Evolutionary conservation across 164 flowering plant genomes (phyloP).

Genomic region (Magnolia kwangsiensis): DNA sequence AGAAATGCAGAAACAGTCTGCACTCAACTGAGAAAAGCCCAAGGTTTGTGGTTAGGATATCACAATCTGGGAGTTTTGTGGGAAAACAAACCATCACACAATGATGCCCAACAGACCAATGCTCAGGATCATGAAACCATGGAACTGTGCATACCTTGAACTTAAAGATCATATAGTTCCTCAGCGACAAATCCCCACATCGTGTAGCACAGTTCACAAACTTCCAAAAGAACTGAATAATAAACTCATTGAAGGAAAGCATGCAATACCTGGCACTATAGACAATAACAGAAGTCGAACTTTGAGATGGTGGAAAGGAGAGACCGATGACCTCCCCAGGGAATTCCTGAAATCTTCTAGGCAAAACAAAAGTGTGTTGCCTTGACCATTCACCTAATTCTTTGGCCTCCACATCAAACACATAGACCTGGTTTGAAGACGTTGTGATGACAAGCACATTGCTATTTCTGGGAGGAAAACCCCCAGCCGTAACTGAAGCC

Average conservation of each 20-base stretch:
- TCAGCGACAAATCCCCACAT: neutral
- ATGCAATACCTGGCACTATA: conserved; percentile 80
- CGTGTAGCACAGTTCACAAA: neutral
- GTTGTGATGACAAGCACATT: conserved; percentile 76
- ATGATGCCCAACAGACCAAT: no score
- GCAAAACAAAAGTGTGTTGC: conserved; percentile 53
- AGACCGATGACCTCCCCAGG: conserved; percentile 96
- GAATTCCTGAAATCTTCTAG: conserved; percentile 78
- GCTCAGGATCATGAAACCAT: no score
- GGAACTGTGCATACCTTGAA: no score
- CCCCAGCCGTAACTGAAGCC: conserved; percentile 93
- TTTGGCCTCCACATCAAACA: conserved; percentile 83
- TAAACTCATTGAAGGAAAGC: neutral
- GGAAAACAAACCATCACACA: no score
- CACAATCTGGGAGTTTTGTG: no score
- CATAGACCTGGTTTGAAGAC: conserved; percentile 82
- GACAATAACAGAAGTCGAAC: conserved; percentile 60
- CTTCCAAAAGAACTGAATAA: neutral
- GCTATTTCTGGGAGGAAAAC: conserved; percentile 72
- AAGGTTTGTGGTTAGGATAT: no score
- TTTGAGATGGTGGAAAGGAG: conserved; percentile 60
- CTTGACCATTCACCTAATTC: conserved; percentile 86
- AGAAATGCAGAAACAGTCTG: no score
- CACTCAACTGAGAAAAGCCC: no score
- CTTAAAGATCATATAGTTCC: no score